These are phyloP conservation scores for Sporothrix humicola DNA, from an alignment of 2,329 filamentous ascomycete genomes.

Conservation along the genomic window DNA sequence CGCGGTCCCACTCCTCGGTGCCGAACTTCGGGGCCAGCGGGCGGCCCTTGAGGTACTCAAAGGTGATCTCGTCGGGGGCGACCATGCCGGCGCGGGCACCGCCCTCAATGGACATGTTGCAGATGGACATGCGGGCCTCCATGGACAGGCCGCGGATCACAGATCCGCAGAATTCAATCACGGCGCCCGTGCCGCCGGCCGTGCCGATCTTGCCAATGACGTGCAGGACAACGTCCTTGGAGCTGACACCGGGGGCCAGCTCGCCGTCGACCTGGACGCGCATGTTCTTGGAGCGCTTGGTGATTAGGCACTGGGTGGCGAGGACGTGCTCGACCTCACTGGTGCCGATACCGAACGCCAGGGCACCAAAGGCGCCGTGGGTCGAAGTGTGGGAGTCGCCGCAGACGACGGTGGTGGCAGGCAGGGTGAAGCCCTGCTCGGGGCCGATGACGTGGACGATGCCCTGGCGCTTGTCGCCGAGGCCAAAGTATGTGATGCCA, in stretches of 20 bases:
- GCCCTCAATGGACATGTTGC: constrained; percentile 98
- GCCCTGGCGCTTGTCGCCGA: constrained; percentile 94
- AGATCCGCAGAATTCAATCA: constrained; percentile 97
- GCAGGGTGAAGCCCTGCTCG: constrained; percentile 97
- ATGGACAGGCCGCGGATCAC: constrained; percentile 89
- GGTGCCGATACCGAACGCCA: constrained; percentile 96
- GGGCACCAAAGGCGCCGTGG: constrained; percentile 92
- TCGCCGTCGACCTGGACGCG: constrained; percentile 92
- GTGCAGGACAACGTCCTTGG: constrained; percentile 93
- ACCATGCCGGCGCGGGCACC: constrained; percentile 97
- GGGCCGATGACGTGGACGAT: constrained; percentile 99
- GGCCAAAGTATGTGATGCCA: constrained; percentile 94
- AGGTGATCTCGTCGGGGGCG: constrained; percentile 90
- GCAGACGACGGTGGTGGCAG: constrained; percentile 94
- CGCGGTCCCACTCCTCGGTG: constrained; percentile 88
- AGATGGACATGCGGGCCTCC: constrained; percentile 98
- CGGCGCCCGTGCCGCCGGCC: constrained; percentile 89
- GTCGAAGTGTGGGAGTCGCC: constrained; percentile 98
- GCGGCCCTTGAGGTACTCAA: constrained; percentile 90
- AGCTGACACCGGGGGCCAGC: constrained; percentile 87
- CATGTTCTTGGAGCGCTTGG: constrained; percentile 98
- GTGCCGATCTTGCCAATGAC: constrained; percentile 94
- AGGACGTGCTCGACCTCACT: constrained; percentile 98
- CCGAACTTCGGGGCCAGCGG: constrained; percentile 86
- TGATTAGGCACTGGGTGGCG: constrained; percentile 93